Base-by-base conservation (phyloP, 495 filamentous ascomycete species). In the Aspergillus asperescens region DNA sequence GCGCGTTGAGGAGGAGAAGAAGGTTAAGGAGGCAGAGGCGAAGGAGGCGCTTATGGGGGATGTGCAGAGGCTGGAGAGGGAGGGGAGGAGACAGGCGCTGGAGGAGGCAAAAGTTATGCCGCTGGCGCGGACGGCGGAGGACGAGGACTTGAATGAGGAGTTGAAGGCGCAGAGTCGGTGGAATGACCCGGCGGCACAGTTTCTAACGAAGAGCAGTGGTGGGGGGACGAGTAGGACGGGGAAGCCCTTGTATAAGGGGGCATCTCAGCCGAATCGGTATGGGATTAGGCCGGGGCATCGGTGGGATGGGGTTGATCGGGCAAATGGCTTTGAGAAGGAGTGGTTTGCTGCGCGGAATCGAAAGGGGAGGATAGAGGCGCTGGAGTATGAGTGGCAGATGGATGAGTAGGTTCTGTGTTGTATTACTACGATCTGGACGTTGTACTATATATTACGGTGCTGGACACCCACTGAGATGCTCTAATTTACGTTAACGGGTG, bases 241-340 rank as follows among this genome's bases (percentile, higher is more conserved):
- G 34, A 84, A 77, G 60, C 88, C 89, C 42, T 61, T 90, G 18
- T 99, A 96, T 67, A 72, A 82, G 55, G 93, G 92, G 0, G 73
- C 83, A 0, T 87, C 83, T 48, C 70, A 82, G 68, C 93, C 93
- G 54, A 99, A 99, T 81, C 78, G 93, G 50, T 97, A 96, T 77
- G 88, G 89, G 15, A 97, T 97, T 55, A 72, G 84, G 55, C 93
- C 93, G 2, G 94, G 93, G 7, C 85, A 95, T 74, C 71, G 86
- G 60, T 99, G 93, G 93, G 93, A 99, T 81, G 94, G 94, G 12
- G 94, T 98, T 34, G 94, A 98, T 80, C 76, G 93, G 57, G 77
- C 86, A 18, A 98, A 88, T 76, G 90, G 92, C 35, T 97, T 95
- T 64, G 93, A 98, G 75, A 88, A 81, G 69, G 89, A 96, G 69